These are phyloP conservation scores for Ceratobasidium sp. DNA, from an alignment of 1,284 basidiomycete genomes.

Conservation along the genomic window DNA sequence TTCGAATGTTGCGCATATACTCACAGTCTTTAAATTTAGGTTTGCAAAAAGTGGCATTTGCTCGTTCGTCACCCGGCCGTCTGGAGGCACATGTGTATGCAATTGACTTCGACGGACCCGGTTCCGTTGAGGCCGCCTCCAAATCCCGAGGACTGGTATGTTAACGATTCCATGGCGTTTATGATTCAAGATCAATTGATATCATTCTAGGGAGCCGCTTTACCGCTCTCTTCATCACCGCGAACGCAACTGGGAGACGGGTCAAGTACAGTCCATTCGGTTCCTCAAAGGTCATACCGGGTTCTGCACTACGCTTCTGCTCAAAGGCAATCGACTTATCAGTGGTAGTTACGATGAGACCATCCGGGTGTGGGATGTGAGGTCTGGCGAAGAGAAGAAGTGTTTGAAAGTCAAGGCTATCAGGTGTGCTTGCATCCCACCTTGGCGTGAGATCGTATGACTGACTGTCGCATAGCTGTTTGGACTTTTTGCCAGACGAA, in stretches of 20 bases:
- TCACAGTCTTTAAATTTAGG: constrained; percentile 60
- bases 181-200: background rate
- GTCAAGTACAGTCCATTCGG: constrained; percentile 79
- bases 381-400: constrained; percentile 84
- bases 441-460: background rate
- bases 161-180: constrained; percentile 17
- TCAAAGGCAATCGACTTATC: constrained; percentile 81
- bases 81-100: constrained; percentile 83
- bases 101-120: constrained; percentile 82
- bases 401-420: constrained; percentile 76
- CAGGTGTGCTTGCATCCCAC: constrained; percentile 68
- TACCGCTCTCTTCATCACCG: constrained; percentile 88
- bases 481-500: constrained; percentile 88
- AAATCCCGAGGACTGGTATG: constrained; percentile 79
- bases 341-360: constrained; percentile 93
- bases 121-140: constrained; percentile 72
- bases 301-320: constrained; percentile 87
- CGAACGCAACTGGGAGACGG: constrained; percentile 86
- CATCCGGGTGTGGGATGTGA: constrained; percentile 89
- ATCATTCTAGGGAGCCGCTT: constrained; percentile 72
- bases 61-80: constrained; percentile 78
- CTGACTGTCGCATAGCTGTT: constrained; percentile 71
- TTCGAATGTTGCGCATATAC: constrained; percentile 10
- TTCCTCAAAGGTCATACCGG: constrained; percentile 88
- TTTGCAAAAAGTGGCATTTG: constrained; percentile 81